Evolutionary conservation across 1,284 basidiomycete genomes (phyloP).

Genomic region (Takashimella tepidaria): DNA sequence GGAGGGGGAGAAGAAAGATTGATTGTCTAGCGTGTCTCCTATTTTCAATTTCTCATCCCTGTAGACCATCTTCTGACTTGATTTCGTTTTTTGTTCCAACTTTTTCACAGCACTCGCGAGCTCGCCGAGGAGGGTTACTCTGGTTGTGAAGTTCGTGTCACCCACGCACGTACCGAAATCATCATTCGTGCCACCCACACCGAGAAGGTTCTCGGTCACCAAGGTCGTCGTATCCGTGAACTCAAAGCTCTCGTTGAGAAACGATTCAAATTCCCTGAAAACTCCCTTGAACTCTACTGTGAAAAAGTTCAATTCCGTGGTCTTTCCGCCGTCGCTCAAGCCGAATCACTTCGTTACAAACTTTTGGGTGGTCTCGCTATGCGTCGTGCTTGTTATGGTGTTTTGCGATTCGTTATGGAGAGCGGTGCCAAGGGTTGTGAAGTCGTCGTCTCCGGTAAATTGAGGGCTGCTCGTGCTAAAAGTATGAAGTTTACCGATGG

Average conservation of each 20-base stretch:
- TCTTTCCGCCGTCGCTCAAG: slow-evolving; percentile 97
- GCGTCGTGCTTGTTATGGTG: slow-evolving; percentile 99
- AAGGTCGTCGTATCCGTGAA: slow-evolving; percentile 98
- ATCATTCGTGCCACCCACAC: slow-evolving; percentile 99
- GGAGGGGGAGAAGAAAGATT: too few relatives aligned
- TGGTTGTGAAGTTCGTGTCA: slow-evolving; percentile 99
- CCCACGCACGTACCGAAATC: slow-evolving; percentile 99
- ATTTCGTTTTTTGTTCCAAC: too few relatives aligned
- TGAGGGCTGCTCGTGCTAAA: slow-evolving; percentile 99
- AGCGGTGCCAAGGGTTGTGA: slow-evolving; percentile 99
- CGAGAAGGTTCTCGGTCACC: slow-evolving; percentile 99
- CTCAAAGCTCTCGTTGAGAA: slow-evolving; percentile 98
- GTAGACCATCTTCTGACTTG: too few relatives aligned
- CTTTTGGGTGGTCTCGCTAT: slow-evolving; percentile 99
- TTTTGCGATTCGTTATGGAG: slow-evolving; percentile 99
- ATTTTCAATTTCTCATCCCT: too few relatives aligned
- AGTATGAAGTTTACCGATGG: slow-evolving; percentile 99
- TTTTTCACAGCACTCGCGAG: slow-evolving; percentile 87
- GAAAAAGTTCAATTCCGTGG: slow-evolving; percentile 99
- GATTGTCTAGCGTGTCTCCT: too few relatives aligned
- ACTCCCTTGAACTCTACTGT: slow-evolving; percentile 97
- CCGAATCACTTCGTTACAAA: slow-evolving; percentile 98
- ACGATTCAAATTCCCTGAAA: slow-evolving; percentile 99
- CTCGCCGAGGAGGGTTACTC: slow-evolving; percentile 99
- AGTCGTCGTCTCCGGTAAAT: slow-evolving; percentile 98